Conservation (phyloP, 2,329 filamentous ascomycete genomes). For the Fusarium albosuccineum region DNA sequence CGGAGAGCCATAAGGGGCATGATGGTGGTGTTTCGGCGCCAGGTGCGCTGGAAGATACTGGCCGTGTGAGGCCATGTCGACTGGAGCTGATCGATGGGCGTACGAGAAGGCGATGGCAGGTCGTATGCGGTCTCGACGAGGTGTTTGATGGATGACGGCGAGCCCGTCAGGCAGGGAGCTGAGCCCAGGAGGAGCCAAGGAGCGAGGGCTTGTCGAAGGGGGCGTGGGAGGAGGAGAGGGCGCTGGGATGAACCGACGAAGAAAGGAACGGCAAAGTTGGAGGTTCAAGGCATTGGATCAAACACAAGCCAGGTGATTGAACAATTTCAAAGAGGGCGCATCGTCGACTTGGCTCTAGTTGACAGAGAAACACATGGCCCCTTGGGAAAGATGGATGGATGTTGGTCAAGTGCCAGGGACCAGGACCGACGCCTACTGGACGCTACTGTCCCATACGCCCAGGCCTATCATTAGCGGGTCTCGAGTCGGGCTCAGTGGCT, state of each 20-base stretch:
- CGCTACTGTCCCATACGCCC: no score
- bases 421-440: constrained; percentile 13
- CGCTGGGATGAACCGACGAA: constrained; percentile 23
- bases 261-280: constrained; percentile 37
- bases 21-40: constrained; percentile 53
- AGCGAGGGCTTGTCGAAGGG: constrained; percentile 37
- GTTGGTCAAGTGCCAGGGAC: constrained; percentile 23
- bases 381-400: constrained; percentile 44
- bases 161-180: constrained; percentile 36
- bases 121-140: constrained; percentile 24
- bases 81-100: constrained; percentile 1
- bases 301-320: constrained; percentile 36
- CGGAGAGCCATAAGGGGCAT: constrained; percentile 60
- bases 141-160: constrained; percentile 33
- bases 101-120: constrained; percentile 14
- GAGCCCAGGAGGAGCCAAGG: constrained; percentile 29
- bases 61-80: constrained; percentile 54
- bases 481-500: constrained; percentile 37
- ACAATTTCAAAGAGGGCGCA: constrained; percentile 40
- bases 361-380: constrained; percentile 45
- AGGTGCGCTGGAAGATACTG: constrained; percentile 49
- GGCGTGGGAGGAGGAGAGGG: constrained; percentile 12
- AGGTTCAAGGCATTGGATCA: constrained; percentile 45
- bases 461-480: neutral
- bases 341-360: constrained; percentile 41